Evolutionary conservation across 2,329 filamentous ascomycete genomes (phyloP).

Genomic region (Aspergillus nomiae): DNA sequence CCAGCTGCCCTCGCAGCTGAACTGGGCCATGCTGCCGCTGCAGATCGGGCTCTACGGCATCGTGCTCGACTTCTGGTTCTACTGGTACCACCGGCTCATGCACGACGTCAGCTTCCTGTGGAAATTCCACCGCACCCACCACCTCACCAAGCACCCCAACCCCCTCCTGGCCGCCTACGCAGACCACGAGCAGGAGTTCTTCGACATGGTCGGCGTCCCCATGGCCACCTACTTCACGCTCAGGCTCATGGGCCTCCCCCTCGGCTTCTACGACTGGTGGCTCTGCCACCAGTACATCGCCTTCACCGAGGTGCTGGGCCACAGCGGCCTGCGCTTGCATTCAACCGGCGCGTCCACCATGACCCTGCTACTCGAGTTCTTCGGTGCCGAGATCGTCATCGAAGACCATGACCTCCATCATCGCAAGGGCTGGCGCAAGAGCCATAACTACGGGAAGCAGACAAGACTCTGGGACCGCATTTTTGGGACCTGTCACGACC

Average conservation of each 20-base stretch:
- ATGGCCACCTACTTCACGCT: constrained; percentile 9
- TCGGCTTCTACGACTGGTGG: constrained; percentile 19
- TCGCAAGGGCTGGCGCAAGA: constrained; percentile 14
- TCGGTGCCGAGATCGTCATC: constrained; percentile 11
- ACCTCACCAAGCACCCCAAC: constrained; percentile 16
- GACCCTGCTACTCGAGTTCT: constrained; percentile 2
- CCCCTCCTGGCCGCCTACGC: constrained; percentile 12
- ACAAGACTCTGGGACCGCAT: constrained; percentile 13
- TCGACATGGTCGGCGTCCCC: constrained; percentile 14
- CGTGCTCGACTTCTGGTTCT: constrained; percentile 21
- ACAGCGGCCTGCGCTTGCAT: constrained; percentile 13
- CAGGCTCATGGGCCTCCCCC: constrained; percentile 3
- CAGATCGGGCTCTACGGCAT: constrained; percentile 13
- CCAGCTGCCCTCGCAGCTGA: constrained; percentile 1
- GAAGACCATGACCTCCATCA: constrained; percentile 13
- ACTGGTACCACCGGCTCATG: constrained; percentile 16
- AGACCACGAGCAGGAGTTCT: constrained; percentile 15
- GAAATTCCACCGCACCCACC: constrained; percentile 18
- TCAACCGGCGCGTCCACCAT: constrained; percentile 6
- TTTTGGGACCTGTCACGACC: constrained; percentile 10
- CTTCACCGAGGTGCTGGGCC: constrained; percentile 13
- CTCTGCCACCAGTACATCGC: constrained; percentile 14
- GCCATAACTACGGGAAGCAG: constrained; percentile 15
- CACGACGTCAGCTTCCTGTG: constrained; percentile 13
- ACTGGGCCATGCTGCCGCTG: constrained; percentile 7